A percentile compares a stretch with the other conserved stretches of the same genome.
These are phyloP conservation scores for Trichophyton simii DNA, from an alignment of 2,329 filamentous ascomycete species.

Conservation along the genomic window DNA sequence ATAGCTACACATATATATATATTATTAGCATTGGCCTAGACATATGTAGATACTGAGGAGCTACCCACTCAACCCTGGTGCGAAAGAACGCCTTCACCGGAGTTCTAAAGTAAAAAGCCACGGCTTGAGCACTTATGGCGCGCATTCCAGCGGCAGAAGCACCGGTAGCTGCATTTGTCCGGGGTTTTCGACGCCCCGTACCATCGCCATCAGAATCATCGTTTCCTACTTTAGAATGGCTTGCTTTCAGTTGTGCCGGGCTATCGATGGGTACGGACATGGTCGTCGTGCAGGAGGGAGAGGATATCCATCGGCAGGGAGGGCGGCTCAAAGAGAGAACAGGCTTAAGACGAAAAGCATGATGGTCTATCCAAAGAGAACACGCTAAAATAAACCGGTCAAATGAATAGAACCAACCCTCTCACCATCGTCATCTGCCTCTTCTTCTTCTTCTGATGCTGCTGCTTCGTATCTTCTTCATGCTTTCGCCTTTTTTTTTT, in stretches of 20 bases:
- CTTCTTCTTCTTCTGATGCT: not conserved
- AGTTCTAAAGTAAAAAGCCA: conserved; percentile 84
- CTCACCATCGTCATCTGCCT: not conserved
- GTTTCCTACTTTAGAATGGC: conserved; percentile 5
- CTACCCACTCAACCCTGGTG: conserved; percentile 69
- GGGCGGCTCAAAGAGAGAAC: not conserved
- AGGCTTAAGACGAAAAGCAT: not conserved
- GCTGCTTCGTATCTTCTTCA: not conserved
- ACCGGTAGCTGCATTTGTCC: conserved; percentile 52
- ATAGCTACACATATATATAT: conserved; percentile 28
- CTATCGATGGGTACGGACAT: conserved; percentile 11
- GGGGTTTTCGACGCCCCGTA: conserved; percentile 32
- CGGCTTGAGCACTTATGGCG: conserved; percentile 67
- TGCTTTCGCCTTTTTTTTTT: not conserved
- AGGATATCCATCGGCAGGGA: conserved; percentile 1
- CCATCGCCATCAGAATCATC: conserved; percentile 14
- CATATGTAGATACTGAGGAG: not conserved
- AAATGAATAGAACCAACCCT: not conserved
- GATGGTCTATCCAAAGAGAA: not conserved
- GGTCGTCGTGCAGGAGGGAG: not conserved
- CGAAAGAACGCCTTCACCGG: conserved; percentile 89
- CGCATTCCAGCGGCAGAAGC: conserved; percentile 78
- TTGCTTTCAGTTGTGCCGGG: conserved; percentile 6
- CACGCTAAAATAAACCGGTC: not conserved
- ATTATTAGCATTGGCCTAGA: not conserved